phyloP scores from a whole-genome alignment of 441 rosid genomes.

The Erodium texanum region DNA sequence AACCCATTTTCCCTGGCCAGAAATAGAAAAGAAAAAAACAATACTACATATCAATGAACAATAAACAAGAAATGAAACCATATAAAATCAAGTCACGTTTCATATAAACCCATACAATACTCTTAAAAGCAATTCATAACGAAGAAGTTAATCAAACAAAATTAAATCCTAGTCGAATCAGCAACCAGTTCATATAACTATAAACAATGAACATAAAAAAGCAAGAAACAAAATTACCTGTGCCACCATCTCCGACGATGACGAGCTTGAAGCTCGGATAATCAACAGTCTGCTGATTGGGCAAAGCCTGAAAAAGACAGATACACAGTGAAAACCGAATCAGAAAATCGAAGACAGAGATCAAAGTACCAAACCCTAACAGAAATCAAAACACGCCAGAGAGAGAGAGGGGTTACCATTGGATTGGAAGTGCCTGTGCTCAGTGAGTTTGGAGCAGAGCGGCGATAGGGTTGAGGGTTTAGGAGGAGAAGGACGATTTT shows the following conservation, averaged over 20 bases:
- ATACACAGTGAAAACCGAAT: not conserved
- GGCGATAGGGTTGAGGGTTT: not conserved
- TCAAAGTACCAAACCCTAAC: not conserved
- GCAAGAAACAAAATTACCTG: constrained; percentile 28
- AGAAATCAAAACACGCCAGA: not conserved
- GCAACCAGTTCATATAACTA: not conserved
- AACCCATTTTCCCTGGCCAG: too few relatives aligned
- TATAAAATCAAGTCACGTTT: too few relatives aligned
- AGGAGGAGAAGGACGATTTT: not conserved
- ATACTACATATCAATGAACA: too few relatives aligned
- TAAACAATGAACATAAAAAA: not conserved
- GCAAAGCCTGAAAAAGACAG: constrained; percentile 47
- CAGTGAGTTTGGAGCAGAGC: not conserved
- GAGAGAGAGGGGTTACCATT: not conserved
- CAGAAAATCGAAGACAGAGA: not conserved
- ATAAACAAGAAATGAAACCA: too few relatives aligned
- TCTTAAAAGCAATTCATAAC: too few relatives aligned
- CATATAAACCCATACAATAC: too few relatives aligned
- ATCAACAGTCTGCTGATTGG: constrained; percentile 72
- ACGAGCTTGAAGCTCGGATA: constrained; percentile 80
- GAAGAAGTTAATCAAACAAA: not conserved
- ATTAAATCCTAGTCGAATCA: not conserved
- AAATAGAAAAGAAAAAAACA: too few relatives aligned
- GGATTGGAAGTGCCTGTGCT: not conserved
- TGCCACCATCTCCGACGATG: constrained; percentile 71